Percentiles rank a stretch among this genome's conserved stretches.
Evolutionary conservation across 2,329 filamentous ascomycete genomes (phyloP).

Genomic region (Fusarium sp.): DNA sequence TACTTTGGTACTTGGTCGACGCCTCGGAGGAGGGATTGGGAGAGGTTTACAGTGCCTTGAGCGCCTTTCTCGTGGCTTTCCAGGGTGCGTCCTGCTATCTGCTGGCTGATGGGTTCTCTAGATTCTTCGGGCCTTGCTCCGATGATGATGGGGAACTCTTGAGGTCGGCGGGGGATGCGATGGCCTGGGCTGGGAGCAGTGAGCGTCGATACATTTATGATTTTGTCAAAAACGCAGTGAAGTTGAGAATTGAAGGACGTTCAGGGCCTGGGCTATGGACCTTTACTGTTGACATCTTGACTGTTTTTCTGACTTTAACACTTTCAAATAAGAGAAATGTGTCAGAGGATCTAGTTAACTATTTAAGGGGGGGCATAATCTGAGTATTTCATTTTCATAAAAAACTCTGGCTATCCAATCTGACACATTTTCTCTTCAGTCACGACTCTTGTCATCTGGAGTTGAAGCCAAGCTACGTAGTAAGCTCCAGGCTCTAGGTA

Average conservation of each 20-base stretch:
- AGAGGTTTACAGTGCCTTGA: conserved; percentile 45
- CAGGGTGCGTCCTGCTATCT: conserved; percentile 54
- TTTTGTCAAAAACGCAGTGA: background rate
- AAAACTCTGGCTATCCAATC: too few relatives aligned
- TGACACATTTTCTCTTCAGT: background rate
- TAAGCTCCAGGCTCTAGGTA: background rate
- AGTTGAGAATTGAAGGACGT: too few relatives aligned
- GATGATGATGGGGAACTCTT: conserved; percentile 10
- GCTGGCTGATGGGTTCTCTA: conserved; percentile 27
- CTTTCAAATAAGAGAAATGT: too few relatives aligned
- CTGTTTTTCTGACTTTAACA: too few relatives aligned
- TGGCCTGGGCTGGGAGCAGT: conserved; percentile 51
- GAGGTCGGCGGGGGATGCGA: conserved; percentile 43
- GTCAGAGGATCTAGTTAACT: too few relatives aligned
- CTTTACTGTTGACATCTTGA: too few relatives aligned
- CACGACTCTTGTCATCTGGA: background rate
- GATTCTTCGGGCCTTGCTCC: conserved; percentile 14
- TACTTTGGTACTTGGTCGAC: conserved; percentile 38
- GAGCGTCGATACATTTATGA: conserved; percentile 56
- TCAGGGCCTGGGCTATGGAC: too few relatives aligned
- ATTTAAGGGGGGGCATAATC: too few relatives aligned
- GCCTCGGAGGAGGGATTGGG: conserved; percentile 45
- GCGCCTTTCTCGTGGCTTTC: conserved; percentile 55
- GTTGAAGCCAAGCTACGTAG: background rate
- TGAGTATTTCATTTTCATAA: too few relatives aligned